Percentiles rank a stretch among this genome's conserved stretches.
Evolutionary conservation across 148 eudicot species (phyloP).

Genomic region (Linanthus parryae): DNA sequence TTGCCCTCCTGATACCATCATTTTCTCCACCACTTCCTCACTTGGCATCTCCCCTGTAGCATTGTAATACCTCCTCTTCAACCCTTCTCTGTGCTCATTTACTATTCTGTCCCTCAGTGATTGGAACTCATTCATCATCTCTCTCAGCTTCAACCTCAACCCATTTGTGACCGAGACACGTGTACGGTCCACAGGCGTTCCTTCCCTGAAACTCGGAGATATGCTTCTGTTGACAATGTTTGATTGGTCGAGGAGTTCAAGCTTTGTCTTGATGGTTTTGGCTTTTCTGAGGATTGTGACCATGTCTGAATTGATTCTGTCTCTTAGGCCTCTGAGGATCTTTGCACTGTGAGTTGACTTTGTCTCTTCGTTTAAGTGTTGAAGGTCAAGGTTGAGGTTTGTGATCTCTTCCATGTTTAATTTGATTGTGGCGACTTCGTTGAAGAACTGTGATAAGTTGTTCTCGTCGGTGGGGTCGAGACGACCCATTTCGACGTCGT

Average conservation of each 20-base stretch:
- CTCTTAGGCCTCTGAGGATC: constrained; percentile 60
- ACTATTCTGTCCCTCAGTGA: constrained; percentile 49
- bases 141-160: constrained; percentile 48
- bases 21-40: constrained; percentile 52
- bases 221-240: constrained; percentile 33
- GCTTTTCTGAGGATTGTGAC: constrained; percentile 57
- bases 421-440: constrained; percentile 53
- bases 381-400: constrained; percentile 61
- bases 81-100: constrained; percentile 46
- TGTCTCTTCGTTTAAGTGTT: constrained; percentile 61
- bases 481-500: constrained; percentile 33
- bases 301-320: constrained; percentile 75
- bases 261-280: constrained; percentile 39
- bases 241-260: constrained; percentile 51
- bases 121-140: constrained; percentile 56
- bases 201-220: constrained; percentile 27
- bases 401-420: constrained; percentile 57
- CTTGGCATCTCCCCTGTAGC: constrained; percentile 48
- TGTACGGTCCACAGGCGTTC: constrained; percentile 56
- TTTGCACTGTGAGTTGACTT: constrained; percentile 62
- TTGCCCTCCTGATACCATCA: constrained; percentile 41
- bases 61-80: constrained; percentile 47
- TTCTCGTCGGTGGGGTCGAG: constrained; percentile 41
- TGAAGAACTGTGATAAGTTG: constrained; percentile 58
- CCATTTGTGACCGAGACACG: constrained; percentile 60